phyloP scores from a whole-genome alignment of 495 filamentous ascomycete genomes.

The Eremomyces bilateralis region DNA sequence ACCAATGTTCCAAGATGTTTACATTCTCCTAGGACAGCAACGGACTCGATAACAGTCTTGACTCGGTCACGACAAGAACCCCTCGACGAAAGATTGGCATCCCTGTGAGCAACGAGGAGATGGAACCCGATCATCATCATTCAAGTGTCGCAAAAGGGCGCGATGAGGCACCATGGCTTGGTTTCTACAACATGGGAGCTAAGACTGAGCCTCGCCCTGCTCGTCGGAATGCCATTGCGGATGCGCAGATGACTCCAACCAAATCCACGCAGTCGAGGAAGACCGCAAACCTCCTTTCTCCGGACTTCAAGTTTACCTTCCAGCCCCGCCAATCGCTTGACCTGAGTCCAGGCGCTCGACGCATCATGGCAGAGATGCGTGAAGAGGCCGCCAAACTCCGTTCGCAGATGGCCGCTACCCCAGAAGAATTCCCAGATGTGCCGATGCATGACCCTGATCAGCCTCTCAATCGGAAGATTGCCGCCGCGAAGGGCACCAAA shows the following conservation, averaged over 20 bases:
- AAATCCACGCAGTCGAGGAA: conserved; percentile 5
- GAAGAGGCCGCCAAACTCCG: conserved; percentile 47
- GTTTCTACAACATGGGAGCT: conserved; percentile 15
- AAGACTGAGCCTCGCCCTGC: conserved; percentile 15
- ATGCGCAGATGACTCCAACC: conserved; percentile 14
- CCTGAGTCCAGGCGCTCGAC: conserved; percentile 50
- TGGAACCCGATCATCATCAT: too few species aligned
- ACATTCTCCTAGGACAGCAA: too few species aligned
- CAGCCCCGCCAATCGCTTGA: conserved; percentile 29
- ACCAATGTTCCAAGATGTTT: too few species aligned
- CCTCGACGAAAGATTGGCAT: too few species aligned
- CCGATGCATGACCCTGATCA: conserved; percentile 20
- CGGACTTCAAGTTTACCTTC: conserved; percentile 58
- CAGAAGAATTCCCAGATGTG: conserved; percentile 15
- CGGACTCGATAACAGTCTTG: too few species aligned
- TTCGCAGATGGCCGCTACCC: conserved; percentile 32
- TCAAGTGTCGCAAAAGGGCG: conserved; percentile 15
- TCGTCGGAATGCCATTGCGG: conserved; percentile 4
- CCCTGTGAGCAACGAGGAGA: too few species aligned
- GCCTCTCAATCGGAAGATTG: conserved; percentile 41
- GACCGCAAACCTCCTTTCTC: conserved; percentile 19
- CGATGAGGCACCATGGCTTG: conserved; percentile 20
- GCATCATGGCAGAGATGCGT: conserved; percentile 56
- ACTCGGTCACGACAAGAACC: too few species aligned
- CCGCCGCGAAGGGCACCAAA: conserved; percentile 51